Percentiles rank a stretch among this genome's conserved stretches.
These are phyloP conservation scores for Marchantia paleacea DNA, from an alignment of 225 moss, liverwort and hornwort genomes.

Conservation along the genomic window DNA sequence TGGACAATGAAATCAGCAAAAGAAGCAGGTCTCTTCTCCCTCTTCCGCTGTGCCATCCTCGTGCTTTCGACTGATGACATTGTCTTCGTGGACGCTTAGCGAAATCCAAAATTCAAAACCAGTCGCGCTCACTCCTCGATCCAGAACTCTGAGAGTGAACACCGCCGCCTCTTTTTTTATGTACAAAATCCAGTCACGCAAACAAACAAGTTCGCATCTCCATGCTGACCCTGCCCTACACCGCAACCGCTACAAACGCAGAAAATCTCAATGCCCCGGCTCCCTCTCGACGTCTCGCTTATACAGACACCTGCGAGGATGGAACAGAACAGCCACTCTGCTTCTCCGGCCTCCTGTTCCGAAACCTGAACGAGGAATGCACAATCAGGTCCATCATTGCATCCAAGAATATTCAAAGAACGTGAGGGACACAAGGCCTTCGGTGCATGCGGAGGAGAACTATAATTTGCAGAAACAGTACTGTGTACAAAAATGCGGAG, in stretches of 20 bases:
- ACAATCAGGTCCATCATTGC: neutral
- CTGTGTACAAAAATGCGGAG: neutral
- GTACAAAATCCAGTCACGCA: neutral
- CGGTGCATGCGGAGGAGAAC: too few species aligned
- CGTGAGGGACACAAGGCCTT: neutral
- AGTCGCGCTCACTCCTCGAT: neutral
- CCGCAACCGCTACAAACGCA: neutral
- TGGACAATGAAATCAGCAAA: conserved; percentile 55
- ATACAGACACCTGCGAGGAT: neutral
- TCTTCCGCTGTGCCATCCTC: neutral
- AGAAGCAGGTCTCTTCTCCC: conserved; percentile 43
- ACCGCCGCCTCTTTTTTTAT: neutral
- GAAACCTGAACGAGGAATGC: neutral
- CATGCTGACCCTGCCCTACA: neutral
- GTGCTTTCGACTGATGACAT: conserved; percentile 10
- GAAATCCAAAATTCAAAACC: neutral
- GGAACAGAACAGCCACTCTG: neutral
- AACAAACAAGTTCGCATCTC: neutral
- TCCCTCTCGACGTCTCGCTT: neutral
- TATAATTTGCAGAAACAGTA: too few species aligned
- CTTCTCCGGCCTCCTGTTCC: neutral
- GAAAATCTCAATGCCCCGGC: neutral
- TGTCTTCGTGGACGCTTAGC: neutral
- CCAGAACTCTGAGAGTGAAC: neutral
- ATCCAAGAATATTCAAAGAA: neutral